Conservation (phyloP, 345 rosid genomes). For the Melaleuca alternifolia region DNA sequence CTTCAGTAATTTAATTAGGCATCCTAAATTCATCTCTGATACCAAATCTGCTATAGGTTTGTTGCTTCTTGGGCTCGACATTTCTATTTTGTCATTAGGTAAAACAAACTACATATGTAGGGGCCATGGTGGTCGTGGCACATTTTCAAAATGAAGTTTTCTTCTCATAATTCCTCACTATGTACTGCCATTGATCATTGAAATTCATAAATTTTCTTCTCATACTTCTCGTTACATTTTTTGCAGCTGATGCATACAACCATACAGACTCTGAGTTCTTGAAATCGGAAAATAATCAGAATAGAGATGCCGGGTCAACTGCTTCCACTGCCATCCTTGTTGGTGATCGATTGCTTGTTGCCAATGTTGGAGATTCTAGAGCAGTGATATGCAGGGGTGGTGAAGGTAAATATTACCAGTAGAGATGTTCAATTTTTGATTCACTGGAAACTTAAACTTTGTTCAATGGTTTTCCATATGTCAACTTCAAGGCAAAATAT, state of each 20-base stretch:
- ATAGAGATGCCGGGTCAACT: slow-evolving; percentile 98
- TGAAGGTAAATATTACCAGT: slow-evolving; percentile 39
- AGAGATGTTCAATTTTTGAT: not conserved
- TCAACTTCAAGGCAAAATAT: not conserved
- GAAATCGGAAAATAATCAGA: slow-evolving; percentile 84
- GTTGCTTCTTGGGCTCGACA: not conserved
- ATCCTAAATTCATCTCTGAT: slow-evolving; percentile 95
- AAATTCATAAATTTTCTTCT: not conserved
- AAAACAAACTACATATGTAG: not conserved
- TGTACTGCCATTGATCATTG: slow-evolving; percentile 8
- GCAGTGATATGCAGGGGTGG: slow-evolving; percentile 98
- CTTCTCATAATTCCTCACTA: not conserved
- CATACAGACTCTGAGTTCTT: slow-evolving; percentile 91
- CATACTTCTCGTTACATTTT: not conserved
- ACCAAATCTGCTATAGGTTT: slow-evolving; percentile 89
- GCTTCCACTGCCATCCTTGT: slow-evolving; percentile 96
- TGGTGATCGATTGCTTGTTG: slow-evolving; percentile 89
- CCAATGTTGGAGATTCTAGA: slow-evolving; percentile 98
- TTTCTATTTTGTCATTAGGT: not conserved
- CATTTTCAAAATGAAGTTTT: not conserved
- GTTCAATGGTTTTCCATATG: not conserved
- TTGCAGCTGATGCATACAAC: slow-evolving; percentile 86
- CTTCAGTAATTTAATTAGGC: slow-evolving; percentile 85
- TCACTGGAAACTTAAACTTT: not conserved
- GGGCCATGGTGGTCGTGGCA: not conserved